Conservation (phyloP, 495 filamentous ascomycete species). For the Xylaria castorea region DNA sequence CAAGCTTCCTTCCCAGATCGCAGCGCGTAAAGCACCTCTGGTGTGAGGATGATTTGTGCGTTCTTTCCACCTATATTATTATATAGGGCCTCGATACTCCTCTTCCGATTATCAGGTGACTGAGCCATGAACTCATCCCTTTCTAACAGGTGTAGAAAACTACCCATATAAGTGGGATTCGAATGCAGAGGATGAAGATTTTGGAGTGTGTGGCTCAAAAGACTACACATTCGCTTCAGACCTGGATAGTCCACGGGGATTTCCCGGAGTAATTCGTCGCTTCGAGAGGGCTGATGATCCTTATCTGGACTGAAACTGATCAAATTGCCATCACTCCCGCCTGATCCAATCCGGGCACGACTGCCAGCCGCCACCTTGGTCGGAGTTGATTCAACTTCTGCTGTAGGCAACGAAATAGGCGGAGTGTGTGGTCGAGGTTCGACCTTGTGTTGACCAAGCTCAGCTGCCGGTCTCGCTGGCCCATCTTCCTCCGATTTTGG, state of each 20-base stretch:
- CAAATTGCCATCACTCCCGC: neutral
- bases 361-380: neutral
- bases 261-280: neutral
- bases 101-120: conserved; percentile 26
- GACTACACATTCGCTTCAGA: neutral
- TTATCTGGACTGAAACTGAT: conserved; percentile 16
- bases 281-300: neutral
- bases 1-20: conserved; percentile 9
- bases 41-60: conserved; percentile 20
- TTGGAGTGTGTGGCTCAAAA: neutral
- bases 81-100: conserved; percentile 27
- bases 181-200: neutral
- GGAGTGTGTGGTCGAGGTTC: conserved; percentile 13
- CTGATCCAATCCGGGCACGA: neutral
- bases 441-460: neutral
- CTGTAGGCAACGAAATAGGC: neutral
- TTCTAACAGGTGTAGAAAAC: conserved; percentile 20
- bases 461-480: neutral
- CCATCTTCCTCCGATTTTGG: neutral
- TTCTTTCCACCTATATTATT: conserved; percentile 23
- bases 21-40: conserved; percentile 22
- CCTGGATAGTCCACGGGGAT: neutral
- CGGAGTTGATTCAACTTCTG: neutral
- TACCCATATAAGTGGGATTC: neutral
- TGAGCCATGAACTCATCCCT: conserved; percentile 23